Evolutionary conservation across 345 rosid genomes (phyloP), one percentile per base, ranked within the genome.

Genomic region (Rubroshorea leprosula): DNA sequence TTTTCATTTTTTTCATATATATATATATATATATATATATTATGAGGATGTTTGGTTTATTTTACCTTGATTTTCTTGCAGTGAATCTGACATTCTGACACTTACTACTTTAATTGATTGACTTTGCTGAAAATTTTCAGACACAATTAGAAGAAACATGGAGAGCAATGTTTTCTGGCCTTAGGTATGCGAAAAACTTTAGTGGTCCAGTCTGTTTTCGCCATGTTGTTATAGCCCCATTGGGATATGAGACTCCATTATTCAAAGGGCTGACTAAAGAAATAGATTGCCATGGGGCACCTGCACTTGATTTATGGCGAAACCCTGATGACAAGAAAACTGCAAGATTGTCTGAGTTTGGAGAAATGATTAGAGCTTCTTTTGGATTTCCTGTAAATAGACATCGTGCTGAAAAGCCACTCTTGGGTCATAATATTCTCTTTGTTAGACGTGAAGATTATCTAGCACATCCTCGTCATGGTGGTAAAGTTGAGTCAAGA

Each of bases 371-470:
- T 63, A 81, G 89, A 79, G 67, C 89, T 51, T 73, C 97, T 20
- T 93, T 89, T 52, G 93, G 82, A 55, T 80, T 86, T 53, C 79
- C 77, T 1, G 82, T 84, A 23, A 77, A 78, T 67, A 74, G 82
- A 51, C 85, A 77, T 60, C 77, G 58, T 5, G 17, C 62, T 23
- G 83, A 78, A 58, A 93, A 71, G 68, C 79, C 76, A 2, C 62
- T 55, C 12, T 48, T 81, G 5, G 73, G 58, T 47, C 76, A 77
- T 54, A 87, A 85, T 51, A 74, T 93, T 64, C 97, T 89, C 61
- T 92, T 86, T 68, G 84, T 89, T 22, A 82, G 96, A 46, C 90
- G 99, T 20, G 97, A 93, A 69, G 87, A 93, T 68, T 93, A 93
- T 67, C 72, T 93, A 61, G 96, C 99, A 17, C 97, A 93, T 66